Percentiles rank a stretch among this genome's conserved stretches.
Conservation (phyloP, 257 asterid genomes). For the Solanum virginianum region DNA sequence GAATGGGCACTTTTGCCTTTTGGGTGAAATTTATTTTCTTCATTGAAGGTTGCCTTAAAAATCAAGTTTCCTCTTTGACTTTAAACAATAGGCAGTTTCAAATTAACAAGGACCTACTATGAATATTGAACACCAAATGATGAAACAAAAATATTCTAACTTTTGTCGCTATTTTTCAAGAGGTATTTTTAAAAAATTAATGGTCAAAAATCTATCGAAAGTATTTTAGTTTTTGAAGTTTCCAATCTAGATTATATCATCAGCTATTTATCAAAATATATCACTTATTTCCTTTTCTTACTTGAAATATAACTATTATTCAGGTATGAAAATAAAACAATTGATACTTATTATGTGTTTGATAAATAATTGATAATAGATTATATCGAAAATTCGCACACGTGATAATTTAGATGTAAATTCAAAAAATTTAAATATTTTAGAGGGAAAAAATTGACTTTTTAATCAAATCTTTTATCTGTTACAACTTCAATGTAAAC, state of each 20-base stretch:
- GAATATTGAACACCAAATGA: too few species aligned
- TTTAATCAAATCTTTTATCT: neutral
- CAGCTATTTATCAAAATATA: neutral
- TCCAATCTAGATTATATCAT: neutral
- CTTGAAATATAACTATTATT: neutral
- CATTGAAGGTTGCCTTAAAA: neutral
- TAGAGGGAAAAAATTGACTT: neutral
- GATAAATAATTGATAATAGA: neutral
- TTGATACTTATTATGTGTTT: neutral
- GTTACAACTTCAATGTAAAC: neutral
- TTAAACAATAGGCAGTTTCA: neutral
- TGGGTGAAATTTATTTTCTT: neutral
- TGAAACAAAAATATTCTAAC: neutral
- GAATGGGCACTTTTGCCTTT: neutral
- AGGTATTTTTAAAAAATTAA: too few species aligned
- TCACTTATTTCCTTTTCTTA: neutral
- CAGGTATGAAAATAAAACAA: rapidly evolving
- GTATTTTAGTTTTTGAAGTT: neutral
- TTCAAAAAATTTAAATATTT: neutral
- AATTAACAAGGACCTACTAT: too few species aligned
- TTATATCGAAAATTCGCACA: too few species aligned
- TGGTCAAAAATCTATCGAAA: neutral
- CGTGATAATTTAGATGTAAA: too few species aligned
- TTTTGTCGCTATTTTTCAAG: neutral
- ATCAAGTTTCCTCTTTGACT: neutral